Evolutionary conservation across 345 rosid genomes (phyloP).

Genomic region (Salix brachista): DNA sequence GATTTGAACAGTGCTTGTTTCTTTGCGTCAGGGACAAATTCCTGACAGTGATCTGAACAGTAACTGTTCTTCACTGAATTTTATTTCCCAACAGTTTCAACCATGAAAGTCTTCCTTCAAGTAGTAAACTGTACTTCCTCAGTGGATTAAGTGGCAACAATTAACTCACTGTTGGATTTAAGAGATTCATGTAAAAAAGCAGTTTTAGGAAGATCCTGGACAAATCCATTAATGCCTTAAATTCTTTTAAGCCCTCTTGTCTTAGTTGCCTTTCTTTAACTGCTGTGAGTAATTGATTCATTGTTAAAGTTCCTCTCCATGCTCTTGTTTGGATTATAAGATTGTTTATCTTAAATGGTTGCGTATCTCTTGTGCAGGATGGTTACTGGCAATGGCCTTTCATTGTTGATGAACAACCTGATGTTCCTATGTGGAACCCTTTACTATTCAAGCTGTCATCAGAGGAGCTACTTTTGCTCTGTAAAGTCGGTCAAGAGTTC

Average conservation of each 20-base stretch:
- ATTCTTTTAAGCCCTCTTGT: not conserved
- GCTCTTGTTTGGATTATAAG: conserved; percentile 4
- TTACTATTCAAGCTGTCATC: conserved; percentile 76
- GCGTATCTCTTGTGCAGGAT: conserved; percentile 39
- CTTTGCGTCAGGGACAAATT: too few relatives aligned
- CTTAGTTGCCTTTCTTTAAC: not conserved
- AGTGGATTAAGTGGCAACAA: not conserved
- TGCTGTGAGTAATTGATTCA: not conserved
- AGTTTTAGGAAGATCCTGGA: not conserved
- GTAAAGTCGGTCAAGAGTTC: conserved; percentile 80
- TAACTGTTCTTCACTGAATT: too few relatives aligned
- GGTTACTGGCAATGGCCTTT: conserved; percentile 61
- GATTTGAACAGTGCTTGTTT: too few relatives aligned
- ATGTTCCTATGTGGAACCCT: conserved; percentile 90
- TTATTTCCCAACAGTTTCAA: too few relatives aligned
- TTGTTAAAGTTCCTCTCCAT: not conserved
- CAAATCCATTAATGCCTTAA: not conserved
- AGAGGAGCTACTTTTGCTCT: conserved; percentile 70
- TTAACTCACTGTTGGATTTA: not conserved
- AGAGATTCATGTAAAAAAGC: not conserved
- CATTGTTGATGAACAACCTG: conserved; percentile 56
- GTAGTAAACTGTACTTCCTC: not conserved
- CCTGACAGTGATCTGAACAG: too few relatives aligned
- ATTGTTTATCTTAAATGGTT: conserved; percentile 2
- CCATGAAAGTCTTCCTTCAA: not conserved